phyloP scores from a whole-genome alignment of 306 rosid genomes.

The Quercus glauca region DNA sequence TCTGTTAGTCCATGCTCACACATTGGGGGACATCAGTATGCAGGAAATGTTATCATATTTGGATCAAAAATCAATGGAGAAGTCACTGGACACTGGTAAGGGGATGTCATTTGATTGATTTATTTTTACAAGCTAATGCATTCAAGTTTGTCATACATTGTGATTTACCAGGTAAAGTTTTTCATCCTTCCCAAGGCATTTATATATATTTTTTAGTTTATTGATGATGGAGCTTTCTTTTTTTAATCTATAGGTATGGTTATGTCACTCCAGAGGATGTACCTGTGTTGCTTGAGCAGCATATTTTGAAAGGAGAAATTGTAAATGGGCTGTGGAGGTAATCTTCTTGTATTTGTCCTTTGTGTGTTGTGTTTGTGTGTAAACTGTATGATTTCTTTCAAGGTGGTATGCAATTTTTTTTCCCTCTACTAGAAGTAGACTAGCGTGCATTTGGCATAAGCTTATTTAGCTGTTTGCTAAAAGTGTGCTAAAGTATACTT shows the following conservation, averaged over 20 bases:
- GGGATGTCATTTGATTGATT: background rate
- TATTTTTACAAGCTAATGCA: background rate
- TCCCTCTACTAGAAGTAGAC: background rate
- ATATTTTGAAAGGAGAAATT: constrained; percentile 69
- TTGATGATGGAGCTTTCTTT: background rate
- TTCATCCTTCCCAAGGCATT: background rate
- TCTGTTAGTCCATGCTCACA: constrained; percentile 96
- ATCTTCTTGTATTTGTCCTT: background rate
- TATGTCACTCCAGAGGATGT: constrained; percentile 87
- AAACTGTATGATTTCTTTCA: background rate
- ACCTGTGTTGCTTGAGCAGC: constrained; percentile 71
- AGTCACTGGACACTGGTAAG: constrained; percentile 89
- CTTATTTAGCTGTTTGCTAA: too few relatives aligned
- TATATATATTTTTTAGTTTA: constrained; percentile 9
- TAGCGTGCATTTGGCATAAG: too few relatives aligned
- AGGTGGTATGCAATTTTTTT: background rate
- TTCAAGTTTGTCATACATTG: background rate
- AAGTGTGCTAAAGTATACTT: too few relatives aligned
- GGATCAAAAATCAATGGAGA: constrained; percentile 55
- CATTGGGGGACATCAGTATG: constrained; percentile 84
- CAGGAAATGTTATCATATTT: constrained; percentile 86
- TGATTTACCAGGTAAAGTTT: background rate
- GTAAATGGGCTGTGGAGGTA: constrained; percentile 84
- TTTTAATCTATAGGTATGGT: constrained; percentile 69
- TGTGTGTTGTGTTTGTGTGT: background rate